phyloP scores from a whole-genome alignment of 331 rosid genomes.

The Spiraea crenata region DNA sequence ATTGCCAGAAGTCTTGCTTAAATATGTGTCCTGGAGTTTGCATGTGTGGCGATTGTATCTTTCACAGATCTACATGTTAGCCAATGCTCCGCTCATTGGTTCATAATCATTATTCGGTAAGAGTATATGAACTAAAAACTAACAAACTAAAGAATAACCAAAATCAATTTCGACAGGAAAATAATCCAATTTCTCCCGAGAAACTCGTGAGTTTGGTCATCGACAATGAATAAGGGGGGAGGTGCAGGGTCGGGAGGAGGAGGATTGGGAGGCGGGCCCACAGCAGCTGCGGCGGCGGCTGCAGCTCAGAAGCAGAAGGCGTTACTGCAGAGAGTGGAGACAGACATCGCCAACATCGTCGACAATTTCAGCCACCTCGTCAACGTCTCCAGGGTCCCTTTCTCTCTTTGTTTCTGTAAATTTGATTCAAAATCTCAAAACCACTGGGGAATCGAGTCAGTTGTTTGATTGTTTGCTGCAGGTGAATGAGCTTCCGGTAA shows the following conservation, averaged over 20 bases:
- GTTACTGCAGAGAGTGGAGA: constrained; percentile 64
- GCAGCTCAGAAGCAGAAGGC: constrained; percentile 93
- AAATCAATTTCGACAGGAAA: too few relatives aligned
- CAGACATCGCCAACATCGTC: constrained; percentile 63
- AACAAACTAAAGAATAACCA: too few relatives aligned
- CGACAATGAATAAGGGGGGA: constrained; percentile 71
- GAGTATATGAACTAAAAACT: too few relatives aligned
- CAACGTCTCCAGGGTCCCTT: constrained; percentile 67
- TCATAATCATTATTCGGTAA: too few relatives aligned
- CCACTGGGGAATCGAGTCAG: background rate
- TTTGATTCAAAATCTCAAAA: background rate
- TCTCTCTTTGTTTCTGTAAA: background rate
- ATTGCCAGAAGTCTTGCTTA: background rate
- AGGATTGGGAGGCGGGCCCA: constrained; percentile 59
- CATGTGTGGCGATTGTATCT: background rate
- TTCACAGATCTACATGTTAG: too few relatives aligned
- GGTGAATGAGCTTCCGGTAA: constrained; percentile 84
- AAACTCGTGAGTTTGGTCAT: background rate
- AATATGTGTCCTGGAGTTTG: background rate
- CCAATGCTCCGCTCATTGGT: too few relatives aligned
- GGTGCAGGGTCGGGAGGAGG: constrained; percentile 34
- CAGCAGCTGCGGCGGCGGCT: constrained; percentile 63
- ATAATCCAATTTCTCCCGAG: background rate
- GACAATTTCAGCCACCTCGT: constrained; percentile 90
- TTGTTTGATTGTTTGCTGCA: constrained; percentile 14